Evolutionary conservation across 192 early-diverging fungal species (phyloP).

Genomic region (Rhizoclosmatium globosum): DNA sequence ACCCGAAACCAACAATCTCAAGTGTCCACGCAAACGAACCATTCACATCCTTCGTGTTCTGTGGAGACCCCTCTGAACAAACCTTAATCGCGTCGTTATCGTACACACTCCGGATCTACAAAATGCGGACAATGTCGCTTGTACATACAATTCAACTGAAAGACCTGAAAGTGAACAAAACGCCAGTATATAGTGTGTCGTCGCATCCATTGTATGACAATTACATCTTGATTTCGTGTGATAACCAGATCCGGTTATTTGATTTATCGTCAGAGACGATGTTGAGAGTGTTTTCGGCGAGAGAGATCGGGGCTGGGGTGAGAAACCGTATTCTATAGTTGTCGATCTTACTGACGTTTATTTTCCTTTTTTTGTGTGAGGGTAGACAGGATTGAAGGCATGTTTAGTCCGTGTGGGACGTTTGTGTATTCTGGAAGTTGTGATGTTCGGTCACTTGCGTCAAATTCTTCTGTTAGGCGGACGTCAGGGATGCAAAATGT

Average conservation of each 20-base stretch:
- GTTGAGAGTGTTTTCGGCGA: constrained; percentile 53
- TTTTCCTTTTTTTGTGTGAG: neutral
- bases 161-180: constrained; percentile 52
- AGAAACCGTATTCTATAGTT: neutral
- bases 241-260: constrained; percentile 60
- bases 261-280: constrained; percentile 51
- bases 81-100: constrained; percentile 57
- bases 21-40: constrained; percentile 68
- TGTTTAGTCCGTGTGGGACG: constrained; percentile 60
- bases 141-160: constrained; percentile 53
- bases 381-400: constrained; percentile 52
- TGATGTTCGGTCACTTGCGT: constrained; percentile 44
- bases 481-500: neutral
- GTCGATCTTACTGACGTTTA: neutral
- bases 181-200: constrained; percentile 51
- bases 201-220: constrained; percentile 58
- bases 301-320: constrained; percentile 49
- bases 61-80: constrained; percentile 44
- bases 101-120: constrained; percentile 61
- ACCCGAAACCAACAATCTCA: constrained; percentile 9
- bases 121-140: constrained; percentile 55
- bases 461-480: neutral
- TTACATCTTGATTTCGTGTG: constrained; percentile 60
- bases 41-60: constrained; percentile 64
- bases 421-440: constrained; percentile 60